These are phyloP conservation scores for Penicillium sp. DNA, from an alignment of 2,329 filamentous ascomycete species.

Conservation along the genomic window DNA sequence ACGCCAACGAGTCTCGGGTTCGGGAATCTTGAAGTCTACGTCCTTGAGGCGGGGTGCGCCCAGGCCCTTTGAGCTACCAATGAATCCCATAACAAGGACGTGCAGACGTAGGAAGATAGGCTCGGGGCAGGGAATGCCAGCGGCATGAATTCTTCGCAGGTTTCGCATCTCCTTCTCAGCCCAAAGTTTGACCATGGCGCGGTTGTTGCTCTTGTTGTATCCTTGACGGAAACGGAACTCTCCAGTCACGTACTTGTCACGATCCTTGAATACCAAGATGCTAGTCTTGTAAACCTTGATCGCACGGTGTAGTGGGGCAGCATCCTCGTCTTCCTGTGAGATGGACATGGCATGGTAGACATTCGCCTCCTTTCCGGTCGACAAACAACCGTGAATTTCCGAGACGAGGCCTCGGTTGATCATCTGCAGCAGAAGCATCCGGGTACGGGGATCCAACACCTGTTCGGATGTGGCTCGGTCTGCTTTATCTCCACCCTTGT, in stretches of 20 bases:
- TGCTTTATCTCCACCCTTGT: conserved; percentile 65
- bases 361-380: conserved; percentile 96
- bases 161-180: conserved; percentile 98
- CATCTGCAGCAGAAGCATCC: conserved; percentile 94
- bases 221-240: conserved; percentile 89
- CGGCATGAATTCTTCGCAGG: conserved; percentile 74
- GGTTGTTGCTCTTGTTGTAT: conserved; percentile 90
- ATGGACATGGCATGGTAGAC: conserved; percentile 84
- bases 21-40: conserved; percentile 67
- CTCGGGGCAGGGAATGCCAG: conserved; percentile 86
- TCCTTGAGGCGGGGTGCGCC: conserved; percentile 87
- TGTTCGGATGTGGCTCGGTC: conserved; percentile 93
- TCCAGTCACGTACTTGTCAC: conserved; percentile 91
- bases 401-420: conserved; percentile 87
- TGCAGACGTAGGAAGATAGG: conserved; percentile 88
- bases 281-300: conserved; percentile 99
- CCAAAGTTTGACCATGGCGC: conserved; percentile 98
- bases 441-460: conserved; percentile 87
- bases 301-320: conserved; percentile 65
- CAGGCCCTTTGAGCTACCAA: conserved; percentile 82
- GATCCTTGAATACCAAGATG: conserved; percentile 96
- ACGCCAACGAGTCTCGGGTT: conserved; percentile 70
- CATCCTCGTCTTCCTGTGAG: conserved; percentile 52
- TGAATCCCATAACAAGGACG: conserved; percentile 90
- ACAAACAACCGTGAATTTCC: conserved; percentile 91